Percentiles rank a stretch among this genome's conserved stretches.
Evolutionary conservation across 2,329 filamentous ascomycete genomes (phyloP).

Genomic region (Sclerotiophoma versabilis): DNA sequence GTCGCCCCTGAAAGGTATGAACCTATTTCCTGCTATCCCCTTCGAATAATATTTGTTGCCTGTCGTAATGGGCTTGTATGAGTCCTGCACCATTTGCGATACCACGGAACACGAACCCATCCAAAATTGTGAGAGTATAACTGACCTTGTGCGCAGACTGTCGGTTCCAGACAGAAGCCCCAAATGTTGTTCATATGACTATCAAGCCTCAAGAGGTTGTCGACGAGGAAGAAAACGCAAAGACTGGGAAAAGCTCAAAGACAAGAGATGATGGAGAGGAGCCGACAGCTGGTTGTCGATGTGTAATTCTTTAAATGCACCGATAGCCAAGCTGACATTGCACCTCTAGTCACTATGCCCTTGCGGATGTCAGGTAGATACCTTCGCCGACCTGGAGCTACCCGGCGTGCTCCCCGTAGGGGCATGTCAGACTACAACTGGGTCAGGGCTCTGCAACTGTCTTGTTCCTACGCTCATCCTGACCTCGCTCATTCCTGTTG

Average conservation of each 20-base stretch:
- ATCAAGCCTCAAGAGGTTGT: conserved; percentile 84
- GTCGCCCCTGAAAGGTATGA: conserved; percentile 77
- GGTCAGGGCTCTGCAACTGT: background rate
- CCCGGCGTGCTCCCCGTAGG: no score
- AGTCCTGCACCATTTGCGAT: no score
- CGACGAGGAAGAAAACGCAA: conserved; percentile 80
- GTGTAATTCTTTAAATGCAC: conserved; percentile 64
- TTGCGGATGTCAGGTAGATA: background rate
- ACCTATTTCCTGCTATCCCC: no score
- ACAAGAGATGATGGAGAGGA: conserved; percentile 63
- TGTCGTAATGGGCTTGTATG: no score
- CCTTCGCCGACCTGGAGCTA: background rate
- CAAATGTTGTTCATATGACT: conserved; percentile 95
- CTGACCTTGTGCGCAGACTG: conserved; percentile 66
- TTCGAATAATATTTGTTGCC: no score
- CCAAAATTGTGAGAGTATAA: no score
- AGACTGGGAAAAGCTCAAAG: conserved; percentile 64
- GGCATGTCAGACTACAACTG: background rate
- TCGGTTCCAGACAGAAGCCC: conserved; percentile 74
- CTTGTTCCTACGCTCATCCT: background rate
- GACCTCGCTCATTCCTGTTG: no score
- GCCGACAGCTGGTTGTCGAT: conserved; percentile 66
- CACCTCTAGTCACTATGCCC: background rate
- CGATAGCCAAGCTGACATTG: conserved; percentile 1
- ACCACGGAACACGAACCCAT: no score